Percentiles rank a stretch among this genome's conserved stretches.
Conservation (phyloP, 2,329 filamentous ascomycete genomes). For the Colletotrichum sp. region DNA sequence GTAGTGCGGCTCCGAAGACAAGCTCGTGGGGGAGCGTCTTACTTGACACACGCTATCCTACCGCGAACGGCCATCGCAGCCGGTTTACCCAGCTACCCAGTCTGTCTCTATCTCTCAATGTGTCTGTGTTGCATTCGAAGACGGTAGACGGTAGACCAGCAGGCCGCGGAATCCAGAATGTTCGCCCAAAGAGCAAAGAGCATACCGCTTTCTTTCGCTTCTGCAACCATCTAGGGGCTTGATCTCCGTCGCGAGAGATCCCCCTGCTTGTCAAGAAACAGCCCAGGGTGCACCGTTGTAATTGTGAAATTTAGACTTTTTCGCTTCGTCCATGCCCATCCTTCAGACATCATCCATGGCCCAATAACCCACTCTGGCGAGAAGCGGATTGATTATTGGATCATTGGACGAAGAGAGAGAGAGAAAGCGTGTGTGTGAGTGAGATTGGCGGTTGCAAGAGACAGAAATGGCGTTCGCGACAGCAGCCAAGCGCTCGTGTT, state of each 20-base stretch:
- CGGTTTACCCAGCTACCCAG: neutral
- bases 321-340: constrained; percentile 2
- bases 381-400: neutral
- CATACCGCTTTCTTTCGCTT: neutral
- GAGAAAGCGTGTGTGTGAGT: neutral
- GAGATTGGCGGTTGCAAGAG: neutral
- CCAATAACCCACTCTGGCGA: neutral
- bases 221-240: neutral
- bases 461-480: constrained; percentile 1
- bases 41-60: neutral
- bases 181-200: neutral
- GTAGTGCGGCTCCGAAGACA: constrained; percentile 6
- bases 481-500: neutral
- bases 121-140: neutral
- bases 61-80: neutral
- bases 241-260: neutral
- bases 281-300: constrained; percentile 1
- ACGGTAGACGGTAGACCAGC: neutral
- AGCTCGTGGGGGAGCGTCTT: neutral
- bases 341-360: neutral
- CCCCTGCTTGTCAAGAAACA: constrained; percentile 9
- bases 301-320: constrained; percentile 10
- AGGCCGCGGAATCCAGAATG: neutral
- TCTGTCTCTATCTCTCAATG: neutral
- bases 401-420: neutral